Evolutionary conservation across 2,329 filamentous ascomycete genomes (phyloP), one percentile per base, ranked within the genome.

Genomic region (Pseudogymnoascus sp.): DNA sequence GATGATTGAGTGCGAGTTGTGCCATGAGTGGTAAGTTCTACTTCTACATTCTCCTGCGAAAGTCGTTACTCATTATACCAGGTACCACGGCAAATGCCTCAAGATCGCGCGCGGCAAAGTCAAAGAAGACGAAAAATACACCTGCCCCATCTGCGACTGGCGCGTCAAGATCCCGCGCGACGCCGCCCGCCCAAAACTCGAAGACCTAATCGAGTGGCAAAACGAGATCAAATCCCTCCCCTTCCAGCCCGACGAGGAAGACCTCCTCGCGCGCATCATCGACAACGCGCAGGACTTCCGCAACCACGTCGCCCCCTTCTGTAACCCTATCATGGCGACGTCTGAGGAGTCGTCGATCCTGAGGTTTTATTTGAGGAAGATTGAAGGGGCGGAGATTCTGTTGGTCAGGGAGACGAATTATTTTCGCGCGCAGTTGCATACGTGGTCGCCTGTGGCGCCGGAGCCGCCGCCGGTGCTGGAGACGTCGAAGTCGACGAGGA

Each of bases 1-100:
- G 89, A 99, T 99, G 95, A 98, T 99, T 71, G 95, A 99, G 77
- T 99, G 95, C 75, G 95, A 98, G 75, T 82, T 97, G 41, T 99
- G 95, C 76, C 93, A 97, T 72, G 95, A 99, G 79, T 99, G 95
- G 95, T 93, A 76, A 80, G n/a, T n/a, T n/a, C n/a, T n/a, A n/a
- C n/a, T n/a, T n/a, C n/a, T n/a, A n/a, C n/a, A n/a, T n/a, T n/a
- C n/a, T n/a, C n/a, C n/a, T n/a, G n/a, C n/a, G n/a, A n/a, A n/a
- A n/a, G n/a, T n/a, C n/a, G 19, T n/a, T 61, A 21, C 36, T 21
- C 5, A 36, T 3, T 19, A 39, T 28, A 8, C 7, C 66, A 93
- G 90, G 90, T 99, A 99, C 73, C 95, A 99, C 72, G 93, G 95
- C 66, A 98, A 97, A 76, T 99, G 95, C 72, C 81, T 99, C 39